Base-by-base conservation (phyloP, 805 yeast genomes). In the Myxozyma monticola region DNA sequence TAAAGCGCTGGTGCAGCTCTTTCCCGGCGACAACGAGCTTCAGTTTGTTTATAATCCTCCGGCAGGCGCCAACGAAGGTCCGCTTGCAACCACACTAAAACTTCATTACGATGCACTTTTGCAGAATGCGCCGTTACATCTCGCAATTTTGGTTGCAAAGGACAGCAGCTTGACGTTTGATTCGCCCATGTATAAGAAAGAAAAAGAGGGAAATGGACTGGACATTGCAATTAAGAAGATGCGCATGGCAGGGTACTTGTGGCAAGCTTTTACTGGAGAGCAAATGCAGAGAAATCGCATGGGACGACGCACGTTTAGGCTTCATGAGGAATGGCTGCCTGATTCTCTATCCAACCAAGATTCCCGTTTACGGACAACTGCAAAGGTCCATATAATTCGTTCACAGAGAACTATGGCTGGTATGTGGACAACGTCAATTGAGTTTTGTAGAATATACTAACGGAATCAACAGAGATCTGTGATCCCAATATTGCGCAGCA, bases 211-310 rank as follows among this genome's bases (percentile, higher is more conserved):
- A 1, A 82, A 86, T 54, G 79, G 74, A 12, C 60, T 90, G 20
- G 81, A 81, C n/a, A 65, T 82, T 4, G 96, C 96, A 0, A 70
- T n/a, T 17, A 73, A 72, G 57, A 88, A 88, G 64, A 65, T 91
- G 57, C 79, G 93, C 60, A 79, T 88, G 53, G 96, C 87, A 2
- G 95, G 85, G 3, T 75, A 96, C 60, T 67, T 90, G 67, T 87
- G 88, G 95, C 91, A 88, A 61, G 95, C 96, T 0, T 89, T 78
- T 66, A 90, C 97, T 0, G 82, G 81, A 60, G 97, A 90, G 60
- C 96, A 89, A 64, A 88, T 91, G 95, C 67, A 80, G 45, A 71
- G 83, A 34, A 76, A 79, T 39, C 90, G 93, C 0, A 78, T 87
- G 63, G 95, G 96, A 9, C 78, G 82, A 57, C 72, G 97, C 53